Evolutionary conservation across 2,329 filamentous ascomycete genomes (phyloP).

Genomic region (Fusarium pseudograminearum): DNA sequence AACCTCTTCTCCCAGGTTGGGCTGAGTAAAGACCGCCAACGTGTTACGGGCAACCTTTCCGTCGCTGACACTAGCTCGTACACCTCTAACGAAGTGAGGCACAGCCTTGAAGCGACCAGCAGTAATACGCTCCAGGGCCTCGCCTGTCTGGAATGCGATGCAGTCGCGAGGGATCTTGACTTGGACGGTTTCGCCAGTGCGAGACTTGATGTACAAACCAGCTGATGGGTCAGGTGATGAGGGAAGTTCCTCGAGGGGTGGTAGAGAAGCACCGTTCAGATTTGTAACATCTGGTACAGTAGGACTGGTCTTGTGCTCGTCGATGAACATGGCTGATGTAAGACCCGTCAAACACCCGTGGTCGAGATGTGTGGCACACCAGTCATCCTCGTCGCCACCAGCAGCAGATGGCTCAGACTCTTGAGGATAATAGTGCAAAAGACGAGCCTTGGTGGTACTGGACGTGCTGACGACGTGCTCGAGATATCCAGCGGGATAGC

Average conservation of each 20-base stretch:
- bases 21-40: conserved; percentile 95
- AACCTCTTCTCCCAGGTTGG: conserved; percentile 85
- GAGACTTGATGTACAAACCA: conserved; percentile 93
- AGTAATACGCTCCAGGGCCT: conserved; percentile 91
- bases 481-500: conserved; percentile 82
- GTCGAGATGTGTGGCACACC: conserved; percentile 92
- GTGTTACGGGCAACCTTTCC: conserved; percentile 82
- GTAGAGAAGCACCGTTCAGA: conserved; percentile 50
- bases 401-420: conserved; percentile 54
- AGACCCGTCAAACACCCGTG: conserved; percentile 94
- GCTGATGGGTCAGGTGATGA: conserved; percentile 84
- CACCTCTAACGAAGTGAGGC: conserved; percentile 92
- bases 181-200: conserved; percentile 85
- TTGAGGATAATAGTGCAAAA: conserved; percentile 92
- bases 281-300: conserved; percentile 48
- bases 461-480: conserved; percentile 89
- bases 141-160: conserved; percentile 95
- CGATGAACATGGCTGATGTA: conserved; percentile 95
- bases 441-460: conserved; percentile 87
- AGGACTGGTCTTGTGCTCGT: conserved; percentile 69
- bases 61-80: conserved; percentile 65
- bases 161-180: conserved; percentile 91
- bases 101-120: conserved; percentile 92
- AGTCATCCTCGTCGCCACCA: conserved; percentile 78
- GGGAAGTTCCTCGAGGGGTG: conserved; percentile 76